Evolutionary conservation across 306 rosid genomes (phyloP).

Genomic region (Castanospermum australe): DNA sequence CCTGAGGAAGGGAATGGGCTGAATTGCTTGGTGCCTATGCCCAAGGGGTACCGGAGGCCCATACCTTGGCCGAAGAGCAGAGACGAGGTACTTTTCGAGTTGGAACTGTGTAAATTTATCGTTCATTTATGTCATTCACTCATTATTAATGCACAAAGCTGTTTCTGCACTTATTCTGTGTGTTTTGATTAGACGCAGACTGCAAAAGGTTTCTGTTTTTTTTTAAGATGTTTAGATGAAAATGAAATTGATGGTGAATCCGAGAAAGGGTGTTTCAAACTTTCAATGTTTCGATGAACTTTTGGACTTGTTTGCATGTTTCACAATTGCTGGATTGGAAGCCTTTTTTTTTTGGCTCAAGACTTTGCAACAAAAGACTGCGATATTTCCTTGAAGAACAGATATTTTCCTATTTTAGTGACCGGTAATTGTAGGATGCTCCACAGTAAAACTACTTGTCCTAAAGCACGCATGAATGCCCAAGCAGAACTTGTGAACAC

Average conservation of each 20-base stretch:
- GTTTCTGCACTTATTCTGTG: neutral
- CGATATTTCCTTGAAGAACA: too few relatives aligned
- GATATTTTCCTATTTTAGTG: too few relatives aligned
- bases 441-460: too few relatives aligned
- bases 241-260: neutral
- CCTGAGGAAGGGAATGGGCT: conserved; percentile 50
- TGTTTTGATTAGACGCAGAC: neutral
- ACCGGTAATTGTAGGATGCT: too few relatives aligned
- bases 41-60: conserved; percentile 55
- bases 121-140: neutral
- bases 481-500: too few relatives aligned
- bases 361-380: too few relatives aligned
- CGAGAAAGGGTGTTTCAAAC: neutral
- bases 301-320: too few relatives aligned
- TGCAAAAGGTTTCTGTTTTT: neutral
- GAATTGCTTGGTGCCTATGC: conserved; percentile 68
- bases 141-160: neutral
- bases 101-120: conserved; percentile 21
- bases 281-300: too few relatives aligned
- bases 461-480: too few relatives aligned
- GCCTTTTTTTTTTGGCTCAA: too few relatives aligned
- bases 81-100: conserved; percentile 66
- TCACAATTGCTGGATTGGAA: too few relatives aligned
- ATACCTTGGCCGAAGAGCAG: conserved; percentile 84
- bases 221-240: neutral